These are phyloP conservation scores for Nymphaea colorata DNA, from an alignment of 164 flowering plant species.

Conservation along the genomic window DNA sequence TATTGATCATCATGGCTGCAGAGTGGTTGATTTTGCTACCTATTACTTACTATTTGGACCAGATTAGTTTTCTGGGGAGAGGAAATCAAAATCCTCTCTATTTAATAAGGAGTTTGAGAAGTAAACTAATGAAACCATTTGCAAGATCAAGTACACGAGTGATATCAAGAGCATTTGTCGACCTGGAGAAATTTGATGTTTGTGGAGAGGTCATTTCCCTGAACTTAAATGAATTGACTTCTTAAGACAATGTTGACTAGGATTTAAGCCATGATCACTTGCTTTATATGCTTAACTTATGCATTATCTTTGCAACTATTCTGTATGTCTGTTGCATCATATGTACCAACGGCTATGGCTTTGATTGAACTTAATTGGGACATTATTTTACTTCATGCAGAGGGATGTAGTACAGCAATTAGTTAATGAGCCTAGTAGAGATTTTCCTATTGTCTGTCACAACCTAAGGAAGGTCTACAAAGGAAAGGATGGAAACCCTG, in stretches of 20 bases:
- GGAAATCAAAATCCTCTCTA: slow-evolving; percentile 33
- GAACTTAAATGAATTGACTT: no score
- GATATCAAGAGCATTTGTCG: slow-evolving; percentile 37
- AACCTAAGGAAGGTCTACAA: slow-evolving; percentile 59
- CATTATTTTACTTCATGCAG: slow-evolving; percentile 19
- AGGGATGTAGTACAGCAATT: slow-evolving; percentile 55
- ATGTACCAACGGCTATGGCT: no score
- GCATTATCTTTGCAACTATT: no score
- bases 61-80: slow-evolving; percentile 40
- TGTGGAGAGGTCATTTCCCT: slow-evolving; percentile 41
- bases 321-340: no score
- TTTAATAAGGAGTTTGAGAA: slow-evolving; percentile 29
- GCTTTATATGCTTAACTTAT: no score
- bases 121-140: slow-evolving; percentile 25
- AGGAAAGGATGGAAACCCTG: slow-evolving; percentile 70
- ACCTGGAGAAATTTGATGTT: slow-evolving; percentile 60
- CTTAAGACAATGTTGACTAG: no score
- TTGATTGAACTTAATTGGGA: not conserved
- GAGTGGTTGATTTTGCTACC: slow-evolving; percentile 41
- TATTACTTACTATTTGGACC: slow-evolving; percentile 53
- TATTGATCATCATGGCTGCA: slow-evolving; percentile 37
- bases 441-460: slow-evolving; percentile 50
- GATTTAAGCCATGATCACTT: no score
- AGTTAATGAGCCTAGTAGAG: slow-evolving; percentile 26
- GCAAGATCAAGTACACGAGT: slow-evolving; percentile 29